Base-by-base conservation (phyloP, 1,284 basidiomycete species). In the Wallemia hederae region DNA sequence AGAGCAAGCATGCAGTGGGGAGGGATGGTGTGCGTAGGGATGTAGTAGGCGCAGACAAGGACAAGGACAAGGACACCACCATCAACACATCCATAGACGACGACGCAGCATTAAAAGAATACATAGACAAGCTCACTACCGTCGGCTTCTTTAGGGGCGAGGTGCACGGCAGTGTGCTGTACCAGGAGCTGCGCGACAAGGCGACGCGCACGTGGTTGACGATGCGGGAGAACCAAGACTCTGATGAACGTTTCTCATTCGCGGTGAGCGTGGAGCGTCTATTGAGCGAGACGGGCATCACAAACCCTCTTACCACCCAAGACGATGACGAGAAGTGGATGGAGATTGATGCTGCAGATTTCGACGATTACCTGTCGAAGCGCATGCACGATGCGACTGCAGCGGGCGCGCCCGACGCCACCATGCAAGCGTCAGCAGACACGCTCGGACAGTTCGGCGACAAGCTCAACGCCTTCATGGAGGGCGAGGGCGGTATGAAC, bases 401-500 rank as follows among this genome's bases (percentile, higher is more conserved):
- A 1, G 11, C 9, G 26, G 2, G 61, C 14, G 26, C 2, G 14
- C 25, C 5, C 1, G 33, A 57, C 59, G 55, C 24, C 34, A 58
- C 62, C 19, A 59, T 61, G 34, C 60, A 61, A 27, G 76, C 78
- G 61, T 82, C 88, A 66, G 82, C 86, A 1, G 69, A 75, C 19
- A 79, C 77, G 61, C 71, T 96, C 56, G 78, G 80, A 65, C 76
- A 78, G 63, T 75, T 96, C 59, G 88, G 90, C 11, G 74, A 77
- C 63, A 85, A 87, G 69, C 85, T 96, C 0, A 81, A 86, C 66
- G 74, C 76, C 27, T 96, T 96, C 68, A 79, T 96, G 1, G 81
- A 88, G 65, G 87, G 84, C 1, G 72, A 89, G 68, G 90, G 90
- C 2, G 82, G 85, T 64, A 63, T 92, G 2, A 81, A 87, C 65